Base-by-base conservation (phyloP, 371 early-diverging fungal species). In the Apophysomyces sp. region DNA sequence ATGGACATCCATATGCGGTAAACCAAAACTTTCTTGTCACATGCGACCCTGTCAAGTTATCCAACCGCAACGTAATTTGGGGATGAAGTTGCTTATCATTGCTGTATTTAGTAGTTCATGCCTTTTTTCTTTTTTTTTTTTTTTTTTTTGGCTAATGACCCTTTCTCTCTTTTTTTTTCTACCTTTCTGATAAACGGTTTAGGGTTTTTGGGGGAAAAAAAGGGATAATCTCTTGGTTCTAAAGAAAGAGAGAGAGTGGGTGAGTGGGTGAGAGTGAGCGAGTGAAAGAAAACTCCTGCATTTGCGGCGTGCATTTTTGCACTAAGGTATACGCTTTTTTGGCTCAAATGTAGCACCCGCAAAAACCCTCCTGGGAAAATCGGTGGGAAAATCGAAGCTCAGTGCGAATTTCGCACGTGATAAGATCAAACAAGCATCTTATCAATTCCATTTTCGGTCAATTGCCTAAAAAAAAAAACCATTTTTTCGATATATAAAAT, bases 361-460 rank as follows among this genome's bases (percentile, higher is more conserved):
- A 49, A 52, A 32, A 55, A 21, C 41, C 44, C 37, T 65, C 60
- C 54, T 57, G 61, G 60, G 54, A 63, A 67, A 59, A 39, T 62
- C 26, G 63, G 66, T 57, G 63, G 62, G 67, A 62, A 54, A 29
- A 36, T 55, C 29, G 52, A 52, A 54, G 49, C 49, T 44, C 49
- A 44, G 49, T 44, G 49, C 49, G 49, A 62, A 44, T n/a, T 21
- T 37, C 59, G 29, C 69, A 66, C 66, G 66, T 69, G 69, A 69
- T 65, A 44, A 65, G 58, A 58, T 67, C 58, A 55, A 56, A 51
- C 18, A 8, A 29, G 36, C 57, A 57, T 66, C 66, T 66, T 66
- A 61, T 57, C 58, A 66, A 51, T 61, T 61, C 27, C 52, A 32
- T 34, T 60, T 52, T 60, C 32, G 51, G 52, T 30, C 28, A 28